Evolutionary conservation across 1,284 basidiomycete genomes (phyloP).

Genomic region (Albatrellus sp.): DNA sequence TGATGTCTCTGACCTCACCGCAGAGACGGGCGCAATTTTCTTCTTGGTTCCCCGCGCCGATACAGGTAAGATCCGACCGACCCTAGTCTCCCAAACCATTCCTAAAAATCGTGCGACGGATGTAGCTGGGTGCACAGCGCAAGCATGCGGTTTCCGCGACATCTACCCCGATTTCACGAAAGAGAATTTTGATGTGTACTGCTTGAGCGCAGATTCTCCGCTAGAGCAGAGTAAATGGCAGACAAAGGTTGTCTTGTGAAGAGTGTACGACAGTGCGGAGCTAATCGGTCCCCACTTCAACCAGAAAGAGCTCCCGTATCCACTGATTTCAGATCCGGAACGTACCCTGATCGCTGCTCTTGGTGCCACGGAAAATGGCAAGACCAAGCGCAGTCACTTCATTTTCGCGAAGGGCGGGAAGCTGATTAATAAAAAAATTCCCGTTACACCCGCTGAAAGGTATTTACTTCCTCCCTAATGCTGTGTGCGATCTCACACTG

Average conservation of each 20-base stretch:
- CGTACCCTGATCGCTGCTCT: slow-evolving; percentile 68
- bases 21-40: slow-evolving; percentile 67
- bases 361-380: slow-evolving; percentile 66
- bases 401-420: slow-evolving; percentile 84
- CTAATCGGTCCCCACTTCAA: neutral
- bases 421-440: slow-evolving; percentile 69
- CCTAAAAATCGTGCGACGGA: neutral
- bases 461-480: slow-evolving; percentile 14
- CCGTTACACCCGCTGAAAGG: slow-evolving; percentile 79
- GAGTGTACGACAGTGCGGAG: too few relatives aligned
- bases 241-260: slow-evolving; percentile 43
- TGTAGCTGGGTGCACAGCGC: slow-evolving; percentile 75
- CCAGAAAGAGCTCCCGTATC: slow-evolving; percentile 75
- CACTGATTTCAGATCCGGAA: slow-evolving; percentile 80
- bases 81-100: neutral
- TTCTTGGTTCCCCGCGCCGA: slow-evolving; percentile 83
- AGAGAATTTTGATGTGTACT: slow-evolving; percentile 69
- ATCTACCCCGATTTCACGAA: slow-evolving; percentile 62
- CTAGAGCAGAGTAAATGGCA: slow-evolving; percentile 75
- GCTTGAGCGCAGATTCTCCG: slow-evolving; percentile 77
- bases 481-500: neutral
- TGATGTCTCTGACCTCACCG: slow-evolving; percentile 44
- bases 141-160: slow-evolving; percentile 86
- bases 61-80: slow-evolving; percentile 45
- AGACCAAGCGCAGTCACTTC: slow-evolving; percentile 83